Percentiles rank a stretch among this genome's conserved stretches.
Evolutionary conservation across 208 protist genomes (phyloP).

Genomic region (Balamuthia mandrillaris): DNA sequence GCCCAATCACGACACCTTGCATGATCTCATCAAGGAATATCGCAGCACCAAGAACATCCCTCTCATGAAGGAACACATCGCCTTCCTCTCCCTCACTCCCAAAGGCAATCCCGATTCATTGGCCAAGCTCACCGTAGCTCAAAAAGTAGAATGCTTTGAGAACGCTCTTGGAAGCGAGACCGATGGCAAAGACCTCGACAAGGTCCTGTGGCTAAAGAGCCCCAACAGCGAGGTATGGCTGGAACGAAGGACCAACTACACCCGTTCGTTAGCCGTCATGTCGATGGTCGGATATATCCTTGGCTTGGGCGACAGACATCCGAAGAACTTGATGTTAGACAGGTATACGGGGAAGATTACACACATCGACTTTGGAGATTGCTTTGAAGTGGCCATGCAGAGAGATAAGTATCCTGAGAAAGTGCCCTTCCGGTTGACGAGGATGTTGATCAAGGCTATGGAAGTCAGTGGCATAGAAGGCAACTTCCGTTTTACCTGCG

Average conservation of each 20-base stretch:
- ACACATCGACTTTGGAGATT: conserved; percentile 99
- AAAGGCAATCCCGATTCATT: conserved; percentile 79
- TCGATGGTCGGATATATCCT: conserved; percentile 97
- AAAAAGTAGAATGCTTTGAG: conserved; percentile 96
- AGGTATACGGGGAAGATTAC: conserved; percentile 94
- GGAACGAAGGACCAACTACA: conserved; percentile 94
- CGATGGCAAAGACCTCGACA: conserved; percentile 89
- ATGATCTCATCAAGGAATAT: conserved; percentile 13
- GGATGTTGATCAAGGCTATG: conserved; percentile 97
- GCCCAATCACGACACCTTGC: conserved; percentile 36
- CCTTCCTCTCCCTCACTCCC: not conserved
- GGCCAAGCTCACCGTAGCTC: conserved; percentile 87
- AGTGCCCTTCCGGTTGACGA: conserved; percentile 99
- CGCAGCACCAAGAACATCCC: not conserved
- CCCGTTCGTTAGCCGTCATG: conserved; percentile 97
- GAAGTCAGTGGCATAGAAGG: conserved; percentile 96
- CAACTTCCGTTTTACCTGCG: conserved; percentile 94
- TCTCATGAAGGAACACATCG: conserved; percentile 17
- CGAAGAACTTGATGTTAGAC: conserved; percentile 99
- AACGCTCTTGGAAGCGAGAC: conserved; percentile 88
- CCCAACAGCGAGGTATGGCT: conserved; percentile 97
- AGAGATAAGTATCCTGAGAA: conserved; percentile 97
- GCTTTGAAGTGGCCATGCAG: conserved; percentile 99
- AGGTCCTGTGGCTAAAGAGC: conserved; percentile 96
- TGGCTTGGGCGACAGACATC: conserved; percentile 98